Conservation (phyloP, 129 eudicot species). For the Helichrysum umbraculigerum region DNA sequence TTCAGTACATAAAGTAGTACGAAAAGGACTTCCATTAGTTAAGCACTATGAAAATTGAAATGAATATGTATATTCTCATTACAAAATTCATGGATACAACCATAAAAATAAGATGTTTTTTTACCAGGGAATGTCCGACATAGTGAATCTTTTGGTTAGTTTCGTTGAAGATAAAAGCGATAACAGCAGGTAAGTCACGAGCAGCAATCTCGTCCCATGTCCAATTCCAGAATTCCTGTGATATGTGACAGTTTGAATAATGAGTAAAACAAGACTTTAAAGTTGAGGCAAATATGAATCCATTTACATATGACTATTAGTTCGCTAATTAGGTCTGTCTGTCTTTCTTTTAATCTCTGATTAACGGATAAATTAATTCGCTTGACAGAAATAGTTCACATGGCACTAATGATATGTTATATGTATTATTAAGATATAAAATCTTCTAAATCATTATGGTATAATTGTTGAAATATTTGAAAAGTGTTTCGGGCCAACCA, state of each 20-base stretch:
- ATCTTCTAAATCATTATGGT: neutral
- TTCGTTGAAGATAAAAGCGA: slow-evolving; percentile 56
- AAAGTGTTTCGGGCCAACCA: neutral
- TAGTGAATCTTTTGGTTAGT: slow-evolving; percentile 76
- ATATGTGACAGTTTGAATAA: neutral
- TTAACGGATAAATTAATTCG: neutral
- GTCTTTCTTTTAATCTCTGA: neutral
- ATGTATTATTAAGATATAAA: neutral
- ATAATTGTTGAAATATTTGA: neutral
- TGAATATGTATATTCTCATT: neutral
- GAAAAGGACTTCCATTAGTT: neutral
- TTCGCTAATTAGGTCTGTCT: neutral
- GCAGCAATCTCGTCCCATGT: slow-evolving; percentile 91
- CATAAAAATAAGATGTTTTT: neutral
- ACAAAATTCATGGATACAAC: neutral
- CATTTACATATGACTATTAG: no score
- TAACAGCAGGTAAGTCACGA: slow-evolving; percentile 70
- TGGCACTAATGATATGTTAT: neutral
- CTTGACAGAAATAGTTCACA: neutral
- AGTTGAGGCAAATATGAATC: neutral
- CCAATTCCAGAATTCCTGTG: slow-evolving; percentile 92
- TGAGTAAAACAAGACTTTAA: no score
- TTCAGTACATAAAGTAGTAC: slow-evolving; percentile 17
- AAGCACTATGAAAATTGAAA: neutral
- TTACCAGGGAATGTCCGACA: slow-evolving; percentile 23